Percentiles rank a stretch among this genome's conserved stretches.
phyloP scores from a whole-genome alignment of 2,329 filamentous ascomycete species.

The Trichoderma sp. region DNA sequence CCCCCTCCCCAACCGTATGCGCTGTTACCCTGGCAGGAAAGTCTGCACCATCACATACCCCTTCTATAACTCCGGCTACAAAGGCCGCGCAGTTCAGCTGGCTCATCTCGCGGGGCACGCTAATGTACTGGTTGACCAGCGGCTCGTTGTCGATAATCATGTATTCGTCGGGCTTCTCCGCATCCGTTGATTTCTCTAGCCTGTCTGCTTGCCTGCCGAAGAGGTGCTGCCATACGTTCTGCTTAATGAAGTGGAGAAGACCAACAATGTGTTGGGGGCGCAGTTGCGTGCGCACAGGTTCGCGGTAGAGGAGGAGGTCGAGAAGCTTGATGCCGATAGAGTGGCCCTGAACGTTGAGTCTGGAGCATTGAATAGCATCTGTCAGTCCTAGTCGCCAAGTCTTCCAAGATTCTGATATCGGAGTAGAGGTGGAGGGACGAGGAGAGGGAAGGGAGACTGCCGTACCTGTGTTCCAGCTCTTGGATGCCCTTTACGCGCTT shows the following conservation, averaged over 20 bases:
- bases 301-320: conserved; percentile 87
- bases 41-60: conserved; percentile 87
- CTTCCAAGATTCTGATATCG: neutral
- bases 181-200: conserved; percentile 81
- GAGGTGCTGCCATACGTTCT: conserved; percentile 85
- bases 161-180: conserved; percentile 86
- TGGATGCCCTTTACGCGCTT: conserved; percentile 85
- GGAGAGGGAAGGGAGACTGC: neutral
- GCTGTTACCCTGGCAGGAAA: conserved; percentile 88
- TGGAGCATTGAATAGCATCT: neutral
- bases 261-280: conserved; percentile 85
- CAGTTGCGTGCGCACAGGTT: conserved; percentile 65
- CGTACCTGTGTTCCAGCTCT: conserved; percentile 85
- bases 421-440: neutral
- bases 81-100: conserved; percentile 96
- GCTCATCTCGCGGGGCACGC: conserved; percentile 90
- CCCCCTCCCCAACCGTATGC: conserved; percentile 70
- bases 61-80: conserved; percentile 92
- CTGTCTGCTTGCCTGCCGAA: conserved; percentile 89
- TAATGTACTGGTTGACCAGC: conserved; percentile 90
- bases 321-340: conserved; percentile 91
- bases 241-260: conserved; percentile 92
- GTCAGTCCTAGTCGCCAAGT: neutral
- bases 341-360: conserved; percentile 84
- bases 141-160: conserved; percentile 99